These are phyloP conservation scores for Byssoonygena ceratinophila DNA, from an alignment of 2,329 filamentous ascomycete species.

Conservation along the genomic window DNA sequence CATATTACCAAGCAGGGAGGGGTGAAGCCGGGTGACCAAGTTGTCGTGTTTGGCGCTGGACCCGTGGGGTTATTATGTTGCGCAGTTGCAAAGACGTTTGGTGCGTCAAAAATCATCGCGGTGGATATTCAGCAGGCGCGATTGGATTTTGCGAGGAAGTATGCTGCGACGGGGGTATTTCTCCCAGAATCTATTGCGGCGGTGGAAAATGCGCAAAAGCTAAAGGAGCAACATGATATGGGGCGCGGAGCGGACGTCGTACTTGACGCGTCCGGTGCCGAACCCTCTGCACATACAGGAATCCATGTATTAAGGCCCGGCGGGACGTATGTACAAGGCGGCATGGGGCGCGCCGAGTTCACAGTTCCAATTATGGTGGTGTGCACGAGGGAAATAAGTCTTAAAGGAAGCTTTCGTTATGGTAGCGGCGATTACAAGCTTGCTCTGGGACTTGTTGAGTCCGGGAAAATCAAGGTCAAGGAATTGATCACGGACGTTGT, in stretches of 20 bases:
- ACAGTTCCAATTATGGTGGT: constrained; percentile 84
- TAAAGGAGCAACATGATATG: constrained; percentile 55
- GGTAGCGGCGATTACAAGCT: constrained; percentile 77
- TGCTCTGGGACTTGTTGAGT: constrained; percentile 64
- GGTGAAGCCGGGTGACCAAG: constrained; percentile 62
- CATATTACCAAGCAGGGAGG: constrained; percentile 68
- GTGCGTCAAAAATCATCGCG: constrained; percentile 71
- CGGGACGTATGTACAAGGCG: constrained; percentile 72
- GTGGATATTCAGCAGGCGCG: constrained; percentile 77
- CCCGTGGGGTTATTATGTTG: constrained; percentile 81
- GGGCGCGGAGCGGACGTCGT: constrained; percentile 61
- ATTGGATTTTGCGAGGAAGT: constrained; percentile 64
- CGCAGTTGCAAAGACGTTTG: constrained; percentile 72
- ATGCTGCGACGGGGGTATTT: constrained; percentile 45
- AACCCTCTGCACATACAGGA: constrained; percentile 64
- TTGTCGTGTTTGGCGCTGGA: constrained; percentile 77
- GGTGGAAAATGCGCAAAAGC: constrained; percentile 60
- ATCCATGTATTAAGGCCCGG: constrained; percentile 61
- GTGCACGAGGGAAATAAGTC: constrained; percentile 78
- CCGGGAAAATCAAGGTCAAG: constrained; percentile 63
- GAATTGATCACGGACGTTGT: constrained; percentile 68
- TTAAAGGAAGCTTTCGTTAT: constrained; percentile 84
- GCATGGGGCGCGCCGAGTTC: constrained; percentile 83
- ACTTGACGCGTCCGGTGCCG: constrained; percentile 70
- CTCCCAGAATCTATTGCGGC: constrained; percentile 54